Base-by-base conservation (phyloP, 2,329 filamentous ascomycete species). In the Elsinoe arachidis region DNA sequence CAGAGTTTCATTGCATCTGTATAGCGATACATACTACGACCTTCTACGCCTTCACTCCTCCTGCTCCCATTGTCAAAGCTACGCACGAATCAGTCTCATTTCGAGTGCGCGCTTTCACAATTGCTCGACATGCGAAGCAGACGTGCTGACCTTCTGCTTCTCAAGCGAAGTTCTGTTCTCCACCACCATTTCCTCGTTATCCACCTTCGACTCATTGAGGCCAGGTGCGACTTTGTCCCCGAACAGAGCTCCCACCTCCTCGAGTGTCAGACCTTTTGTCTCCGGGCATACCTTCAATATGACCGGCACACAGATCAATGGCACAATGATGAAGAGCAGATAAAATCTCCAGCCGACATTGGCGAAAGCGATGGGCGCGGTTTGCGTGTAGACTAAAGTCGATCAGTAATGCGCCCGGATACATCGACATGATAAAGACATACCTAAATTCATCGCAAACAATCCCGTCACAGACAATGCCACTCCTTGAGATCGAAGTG, bases 401-500 rank as follows among this genome's bases (percentile, higher is more conserved):
- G n/a, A 19, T 43, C 39, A 43, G 39, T 21, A 19, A 21, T 11
- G 39, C 3, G 19, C 5, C 7, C 26, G 7, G 21, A 7, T 15
- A 21, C 17, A 17, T 15, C 14, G 6, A 9, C 9, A 19, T 43
- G 6, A 4, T 11, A 10, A 10, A 15, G 17, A 43, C 39, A 19
- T 19, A 43, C 39, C 17, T 21, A 43, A 10, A 10, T 43, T 43
- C 39, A 43, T 43, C n/a, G 17, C 39, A 11, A 43, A 43, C 1
- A 43, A 10, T 15, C 39, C 39, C 10, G 39, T 43, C 2, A 43
- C 39, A 3, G 39, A 43, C 17, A 43, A 21, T 4, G 71, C 70
- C 15, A 71, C 69, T 0, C 72, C 72, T 41, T 72, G 67, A 11
- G 67, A 65, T 2, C 72, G 68, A 12, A 74, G 61, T 58, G 72